Evolutionary conservation across 345 rosid species (phyloP), one percentile per base, ranked within the genome.

Genomic region (Acer negundo): DNA sequence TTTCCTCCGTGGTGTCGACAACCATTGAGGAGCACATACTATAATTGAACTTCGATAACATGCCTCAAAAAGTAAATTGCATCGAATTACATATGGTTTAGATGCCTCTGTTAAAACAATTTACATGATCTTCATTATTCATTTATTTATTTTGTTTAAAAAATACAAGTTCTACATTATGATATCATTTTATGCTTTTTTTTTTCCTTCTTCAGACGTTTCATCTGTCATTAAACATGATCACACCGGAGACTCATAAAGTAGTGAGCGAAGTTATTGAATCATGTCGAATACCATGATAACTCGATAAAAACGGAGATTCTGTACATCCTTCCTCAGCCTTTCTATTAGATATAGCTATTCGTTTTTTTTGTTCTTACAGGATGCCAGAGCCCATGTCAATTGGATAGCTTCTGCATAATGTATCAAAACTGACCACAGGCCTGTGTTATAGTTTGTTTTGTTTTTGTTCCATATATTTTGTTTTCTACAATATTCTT

Each of bases 181-280:
- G 42, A 64, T 64, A 24, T 12, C 15, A 1, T 26, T 26, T 13
- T 15, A 11, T 42, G 64, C 7, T 31, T 63, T 74, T 67, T 74
- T 67, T 68, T 47, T 38, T 38, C 24, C 55, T 26, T 4, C 11
- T 63, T 72, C 87, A 94, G 99, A 94, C 93, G 72, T 97, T 97
- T 81, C 98, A 97, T 86, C 73, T 88, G 86, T 80, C 97, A 19
- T 81, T 94, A 67, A 93, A 97, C 78, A 93, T 97, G 99, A 94
- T 97, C 75, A 86, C 98, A 22, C 90, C 96, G 11, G 98, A 97
- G 86, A 94, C 98, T 6, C 97, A 93, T 82, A 92, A 86, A 86
- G 91, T 92, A 62, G 98, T 97, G 83, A 90, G 76, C 66, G 97
- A 90, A 93, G 98, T 97, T 26, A 94, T 97, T 0, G 96, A 91